Conservation (phyloP, 2,329 filamentous ascomycete genomes). For the Talaromyces amestolkiae region DNA sequence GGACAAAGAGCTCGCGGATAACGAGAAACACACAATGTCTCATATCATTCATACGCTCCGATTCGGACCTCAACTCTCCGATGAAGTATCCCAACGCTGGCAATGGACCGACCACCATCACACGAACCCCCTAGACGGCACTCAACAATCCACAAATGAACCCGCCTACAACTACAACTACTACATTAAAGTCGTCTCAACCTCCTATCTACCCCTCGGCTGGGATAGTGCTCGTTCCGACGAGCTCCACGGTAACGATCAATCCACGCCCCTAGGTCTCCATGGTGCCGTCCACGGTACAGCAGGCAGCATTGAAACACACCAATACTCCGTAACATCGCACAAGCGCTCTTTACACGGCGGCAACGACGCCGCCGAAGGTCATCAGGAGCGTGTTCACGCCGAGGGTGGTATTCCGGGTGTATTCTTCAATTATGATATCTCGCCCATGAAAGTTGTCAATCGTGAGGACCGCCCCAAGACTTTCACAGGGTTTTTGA, state of each 20-base stretch:
- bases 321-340: slow-evolving; percentile 97
- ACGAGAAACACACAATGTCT: slow-evolving; percentile 76
- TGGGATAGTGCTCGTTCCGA: slow-evolving; percentile 65
- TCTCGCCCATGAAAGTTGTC: slow-evolving; percentile 99
- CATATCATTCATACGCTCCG: slow-evolving; percentile 85
- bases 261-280: slow-evolving; percentile 63
- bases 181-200: slow-evolving; percentile 97
- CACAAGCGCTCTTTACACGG: slow-evolving; percentile 86
- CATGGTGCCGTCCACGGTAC: slow-evolving; percentile 64
- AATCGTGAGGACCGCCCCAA: slow-evolving; percentile 90
- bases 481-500: slow-evolving; percentile 86
- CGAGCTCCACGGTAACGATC: slow-evolving; percentile 39
- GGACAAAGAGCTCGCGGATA: slow-evolving; percentile 59
- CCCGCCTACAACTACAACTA: slow-evolving; percentile 97
- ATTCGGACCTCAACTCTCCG: slow-evolving; percentile 88
- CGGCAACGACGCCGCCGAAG: slow-evolving; percentile 79
- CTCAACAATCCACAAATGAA: slow-evolving; percentile 72
- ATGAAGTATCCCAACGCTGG: slow-evolving; percentile 58
- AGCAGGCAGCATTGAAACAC: slow-evolving; percentile 87
- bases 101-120: slow-evolving; percentile 88
- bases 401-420: slow-evolving; percentile 89
- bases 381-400: slow-evolving; percentile 88
- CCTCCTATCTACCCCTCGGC: slow-evolving; percentile 87
- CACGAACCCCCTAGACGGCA: slow-evolving; percentile 79
- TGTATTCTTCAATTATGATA: slow-evolving; percentile 98